A percentile compares a stretch with the other conserved stretches of the same genome.
These are phyloP conservation scores for Botryosphaeria dothidea DNA, from an alignment of 2,329 filamentous ascomycete genomes.

Conservation along the genomic window DNA sequence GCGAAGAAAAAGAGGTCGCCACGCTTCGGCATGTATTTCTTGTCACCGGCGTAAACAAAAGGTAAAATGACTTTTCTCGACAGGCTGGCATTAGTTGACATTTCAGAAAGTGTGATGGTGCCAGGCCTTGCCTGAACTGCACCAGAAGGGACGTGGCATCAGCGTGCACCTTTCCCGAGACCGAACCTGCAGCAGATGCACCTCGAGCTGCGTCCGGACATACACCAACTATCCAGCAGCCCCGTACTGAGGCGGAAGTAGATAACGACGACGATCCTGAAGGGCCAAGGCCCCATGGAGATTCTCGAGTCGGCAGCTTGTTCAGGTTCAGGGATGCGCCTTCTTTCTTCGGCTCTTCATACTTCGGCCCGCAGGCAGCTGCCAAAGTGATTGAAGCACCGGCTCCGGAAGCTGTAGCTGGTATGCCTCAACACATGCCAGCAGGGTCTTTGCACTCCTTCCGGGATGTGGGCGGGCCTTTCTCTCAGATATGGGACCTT, in stretches of 20 bases:
- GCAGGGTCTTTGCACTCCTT: conserved; percentile 28
- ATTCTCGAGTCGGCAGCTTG: conserved; percentile 25
- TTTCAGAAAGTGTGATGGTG: conserved; percentile 23
- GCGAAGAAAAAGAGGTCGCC: conserved; percentile 24
- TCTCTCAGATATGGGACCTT: conserved; percentile 46
- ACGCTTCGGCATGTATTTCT: conserved; percentile 23
- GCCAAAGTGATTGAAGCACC: conserved; percentile 26
- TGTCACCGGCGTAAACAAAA: conserved; percentile 27
- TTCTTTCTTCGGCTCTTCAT: conserved; percentile 26
- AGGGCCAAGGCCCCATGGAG: conserved; percentile 5
- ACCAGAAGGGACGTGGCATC: conserved; percentile 22
- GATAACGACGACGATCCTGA: not conserved
- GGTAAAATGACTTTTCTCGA: conserved; percentile 1
- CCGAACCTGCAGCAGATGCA: conserved; percentile 14
- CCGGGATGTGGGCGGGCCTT: conserved; percentile 30
- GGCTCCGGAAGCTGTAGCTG: conserved; percentile 24
- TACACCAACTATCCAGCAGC: too few relatives aligned
- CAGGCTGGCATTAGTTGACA: not conserved
- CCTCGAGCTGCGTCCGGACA: not conserved
- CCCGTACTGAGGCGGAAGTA: too few relatives aligned
- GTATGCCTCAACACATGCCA: conserved; percentile 22
- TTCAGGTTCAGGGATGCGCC: conserved; percentile 25
- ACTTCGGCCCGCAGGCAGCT: conserved; percentile 26
- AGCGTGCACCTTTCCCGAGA: conserved; percentile 22
- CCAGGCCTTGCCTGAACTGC: conserved; percentile 26